A percentile compares a stretch with the other conserved stretches of the same genome.
Evolutionary conservation across 352 stramenopile species (phyloP).

Genomic region (Phytophthora pistaciae): DNA sequence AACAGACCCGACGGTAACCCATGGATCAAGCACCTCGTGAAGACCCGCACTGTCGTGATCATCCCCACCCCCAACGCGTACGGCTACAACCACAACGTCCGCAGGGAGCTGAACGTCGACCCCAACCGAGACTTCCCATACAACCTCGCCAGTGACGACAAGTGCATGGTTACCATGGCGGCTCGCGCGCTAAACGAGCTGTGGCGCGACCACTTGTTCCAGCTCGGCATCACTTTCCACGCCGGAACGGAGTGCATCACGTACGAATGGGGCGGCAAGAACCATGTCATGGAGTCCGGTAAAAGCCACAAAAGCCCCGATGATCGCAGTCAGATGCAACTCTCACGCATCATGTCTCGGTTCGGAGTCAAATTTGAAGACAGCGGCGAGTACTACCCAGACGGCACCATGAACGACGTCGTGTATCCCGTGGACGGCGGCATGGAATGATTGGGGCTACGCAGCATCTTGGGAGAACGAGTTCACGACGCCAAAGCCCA

Average conservation of each 20-base stretch:
- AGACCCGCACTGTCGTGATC: conserved; percentile 78
- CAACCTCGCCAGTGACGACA: conserved; percentile 57
- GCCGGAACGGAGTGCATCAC: conserved; percentile 94
- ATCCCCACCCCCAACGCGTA: conserved; percentile 94
- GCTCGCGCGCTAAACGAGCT: conserved; percentile 96
- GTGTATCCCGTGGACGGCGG: conserved; percentile 94
- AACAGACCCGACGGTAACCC: conserved; percentile 47
- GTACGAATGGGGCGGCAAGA: conserved; percentile 96
- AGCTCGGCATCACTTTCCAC: conserved; percentile 97
- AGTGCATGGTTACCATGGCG: conserved; percentile 95
- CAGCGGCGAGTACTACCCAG: conserved; percentile 62
- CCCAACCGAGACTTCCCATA: conserved; percentile 98
- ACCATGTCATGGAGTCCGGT: conserved; percentile 64
- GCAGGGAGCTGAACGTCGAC: conserved; percentile 89
- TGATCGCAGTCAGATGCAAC: conserved; percentile 56
- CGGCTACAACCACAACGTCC: conserved; percentile 87
- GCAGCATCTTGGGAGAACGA: conserved; percentile 83
- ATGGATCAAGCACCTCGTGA: conserved; percentile 82
- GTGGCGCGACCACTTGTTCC: conserved; percentile 96
- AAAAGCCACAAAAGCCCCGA: conserved; percentile 65
- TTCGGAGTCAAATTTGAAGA: conserved; percentile 78
- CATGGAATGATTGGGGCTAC: conserved; percentile 98
- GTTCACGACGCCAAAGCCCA: conserved; percentile 51
- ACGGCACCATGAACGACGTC: conserved; percentile 93
- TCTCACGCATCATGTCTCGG: conserved; percentile 62